phyloP scores from a whole-genome alignment of 2,329 filamentous ascomycete species.

The Fonsecaea nubica region DNA sequence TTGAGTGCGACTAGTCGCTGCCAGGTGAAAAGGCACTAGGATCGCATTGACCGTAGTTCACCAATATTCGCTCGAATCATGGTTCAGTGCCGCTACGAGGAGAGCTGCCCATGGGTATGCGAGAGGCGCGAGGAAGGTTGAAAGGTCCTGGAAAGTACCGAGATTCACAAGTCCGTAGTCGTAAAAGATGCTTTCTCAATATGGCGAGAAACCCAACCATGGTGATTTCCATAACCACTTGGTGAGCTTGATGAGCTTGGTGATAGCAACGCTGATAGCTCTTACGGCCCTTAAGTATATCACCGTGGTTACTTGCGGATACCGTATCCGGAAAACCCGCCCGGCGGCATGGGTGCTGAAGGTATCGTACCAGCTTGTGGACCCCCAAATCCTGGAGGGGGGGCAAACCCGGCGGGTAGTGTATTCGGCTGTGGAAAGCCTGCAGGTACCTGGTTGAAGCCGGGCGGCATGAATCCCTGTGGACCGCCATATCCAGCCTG shows the following conservation, averaged over 20 bases:
- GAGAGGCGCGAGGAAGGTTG: not conserved
- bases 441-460: slow-evolving; percentile 47
- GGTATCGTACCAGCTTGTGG: slow-evolving; percentile 32
- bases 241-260: not conserved
- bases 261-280: not conserved
- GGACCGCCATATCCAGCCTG: slow-evolving; percentile 73
- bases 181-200: not conserved
- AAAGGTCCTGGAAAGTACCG: not conserved
- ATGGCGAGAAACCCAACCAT: not conserved
- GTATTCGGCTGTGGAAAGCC: slow-evolving; percentile 50
- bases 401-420: slow-evolving; percentile 58
- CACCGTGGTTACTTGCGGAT: slow-evolving; percentile 31
- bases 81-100: not conserved
- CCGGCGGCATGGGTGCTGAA: slow-evolving; percentile 37
- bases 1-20: not conserved
- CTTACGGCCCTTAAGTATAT: not conserved
- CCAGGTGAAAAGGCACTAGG: not conserved
- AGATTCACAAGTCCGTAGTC: not conserved
- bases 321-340: slow-evolving; percentile 34
- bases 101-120: not conserved
- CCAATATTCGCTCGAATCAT: not conserved
- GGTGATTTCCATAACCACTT: not conserved
- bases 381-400: slow-evolving; percentile 55
- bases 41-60: not conserved
- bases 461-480: slow-evolving; percentile 58